These are phyloP conservation scores for Colletotrichum nymphaeae DNA, from an alignment of 2,329 filamentous ascomycete genomes.

Conservation along the genomic window DNA sequence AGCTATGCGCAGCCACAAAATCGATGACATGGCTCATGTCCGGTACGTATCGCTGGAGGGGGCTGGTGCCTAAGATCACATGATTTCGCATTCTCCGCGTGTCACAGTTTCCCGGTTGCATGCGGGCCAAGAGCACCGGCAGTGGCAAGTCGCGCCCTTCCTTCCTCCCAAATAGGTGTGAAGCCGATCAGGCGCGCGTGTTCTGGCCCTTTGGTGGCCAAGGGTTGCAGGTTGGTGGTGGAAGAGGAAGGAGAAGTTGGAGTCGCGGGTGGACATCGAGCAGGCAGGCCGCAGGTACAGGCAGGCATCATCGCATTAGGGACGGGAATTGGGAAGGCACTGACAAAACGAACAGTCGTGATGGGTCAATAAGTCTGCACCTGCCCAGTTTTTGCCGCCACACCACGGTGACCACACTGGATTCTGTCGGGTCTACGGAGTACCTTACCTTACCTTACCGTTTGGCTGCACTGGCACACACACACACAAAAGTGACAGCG, in stretches of 20 bases:
- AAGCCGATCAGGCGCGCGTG: neutral
- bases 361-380: neutral
- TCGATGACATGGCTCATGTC: neutral
- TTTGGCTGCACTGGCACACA: neutral
- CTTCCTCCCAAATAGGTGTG: neutral
- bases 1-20: neutral
- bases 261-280: neutral
- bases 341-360: neutral
- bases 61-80: conserved; percentile 51
- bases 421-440: too few relatives aligned
- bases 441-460: too few relatives aligned
- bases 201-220: neutral
- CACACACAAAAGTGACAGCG: neutral
- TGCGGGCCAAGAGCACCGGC: conserved; percentile 27
- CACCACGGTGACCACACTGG: neutral
- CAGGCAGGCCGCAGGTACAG: neutral
- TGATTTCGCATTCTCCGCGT: conserved; percentile 50
- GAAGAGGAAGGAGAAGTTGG: neutral
- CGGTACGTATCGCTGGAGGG: neutral
- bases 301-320: neutral
- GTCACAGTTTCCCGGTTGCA: conserved; percentile 35
- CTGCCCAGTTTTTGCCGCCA: conserved; percentile 1
- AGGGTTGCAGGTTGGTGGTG: neutral
- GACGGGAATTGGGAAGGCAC: neutral
- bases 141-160: conserved; percentile 39